Conservation (phyloP, 1,284 basidiomycete genomes). For the Cutaneotrichosporon dermatis region DNA sequence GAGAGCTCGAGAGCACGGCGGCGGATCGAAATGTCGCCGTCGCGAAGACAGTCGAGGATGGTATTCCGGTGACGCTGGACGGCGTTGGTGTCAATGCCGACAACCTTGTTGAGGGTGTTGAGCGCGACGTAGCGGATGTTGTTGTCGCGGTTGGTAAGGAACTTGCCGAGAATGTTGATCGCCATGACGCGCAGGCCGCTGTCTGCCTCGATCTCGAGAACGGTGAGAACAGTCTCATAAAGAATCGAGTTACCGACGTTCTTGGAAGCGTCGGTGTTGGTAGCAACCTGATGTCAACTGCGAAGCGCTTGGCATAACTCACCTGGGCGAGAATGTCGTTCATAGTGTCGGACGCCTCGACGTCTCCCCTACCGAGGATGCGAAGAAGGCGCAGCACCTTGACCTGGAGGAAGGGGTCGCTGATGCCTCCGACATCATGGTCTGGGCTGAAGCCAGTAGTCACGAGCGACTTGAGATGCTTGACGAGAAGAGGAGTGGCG, state of each 20-base stretch:
- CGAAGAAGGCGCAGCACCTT: slow-evolving; percentile 93
- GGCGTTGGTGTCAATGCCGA: slow-evolving; percentile 95
- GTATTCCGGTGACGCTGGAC: slow-evolving; percentile 97
- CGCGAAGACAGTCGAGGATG: slow-evolving; percentile 94
- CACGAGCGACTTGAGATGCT: slow-evolving; percentile 90
- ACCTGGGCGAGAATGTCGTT: slow-evolving; percentile 98
- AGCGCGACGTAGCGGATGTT: slow-evolving; percentile 99
- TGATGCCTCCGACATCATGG: slow-evolving; percentile 98
- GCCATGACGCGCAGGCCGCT: slow-evolving; percentile 96
- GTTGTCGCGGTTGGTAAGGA: slow-evolving; percentile 95
- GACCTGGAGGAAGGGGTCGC: slow-evolving; percentile 96
- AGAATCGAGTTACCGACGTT: slow-evolving; percentile 98
- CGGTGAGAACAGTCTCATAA: slow-evolving; percentile 95
- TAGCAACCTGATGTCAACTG: slow-evolving; percentile 67
- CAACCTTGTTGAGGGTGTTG: slow-evolving; percentile 98
- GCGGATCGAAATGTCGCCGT: slow-evolving; percentile 98
- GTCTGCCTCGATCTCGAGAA: slow-evolving; percentile 98
- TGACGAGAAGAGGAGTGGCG: slow-evolving; percentile 89
- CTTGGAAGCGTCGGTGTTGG: slow-evolving; percentile 96
- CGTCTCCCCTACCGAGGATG: slow-evolving; percentile 78
- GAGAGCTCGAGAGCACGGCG: slow-evolving; percentile 93
- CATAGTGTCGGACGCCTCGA: slow-evolving; percentile 88
- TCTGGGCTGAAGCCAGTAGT: slow-evolving; percentile 98
- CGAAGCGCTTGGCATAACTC: slow-evolving; percentile 14
- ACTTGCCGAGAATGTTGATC: slow-evolving; percentile 98